phyloP scores from a whole-genome alignment of 169 alveolate genomes.

The Eimeria necatrix region DNA sequence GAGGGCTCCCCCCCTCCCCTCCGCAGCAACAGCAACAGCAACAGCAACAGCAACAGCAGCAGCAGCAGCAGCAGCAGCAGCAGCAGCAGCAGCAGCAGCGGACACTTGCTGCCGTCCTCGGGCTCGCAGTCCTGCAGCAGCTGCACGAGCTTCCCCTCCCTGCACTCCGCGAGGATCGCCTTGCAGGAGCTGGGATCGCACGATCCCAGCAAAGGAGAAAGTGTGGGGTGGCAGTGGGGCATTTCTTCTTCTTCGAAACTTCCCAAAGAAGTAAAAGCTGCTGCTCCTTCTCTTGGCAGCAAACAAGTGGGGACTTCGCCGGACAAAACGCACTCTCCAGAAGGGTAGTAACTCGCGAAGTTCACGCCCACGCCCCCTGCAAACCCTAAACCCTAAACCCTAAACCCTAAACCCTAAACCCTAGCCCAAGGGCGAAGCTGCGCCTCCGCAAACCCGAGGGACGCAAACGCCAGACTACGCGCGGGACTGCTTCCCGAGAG shows the following conservation, averaged over 20 bases:
- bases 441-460: too few species aligned
- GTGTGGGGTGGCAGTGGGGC: conserved; percentile 6
- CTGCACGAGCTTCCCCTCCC: background rate
- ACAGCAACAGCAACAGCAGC: background rate
- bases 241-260: conserved; percentile 14
- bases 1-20: too few species aligned
- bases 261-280: conserved; percentile 71
- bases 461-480: too few species aligned
- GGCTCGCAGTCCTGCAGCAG: background rate
- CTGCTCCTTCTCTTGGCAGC: conserved; percentile 29
- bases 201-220: background rate
- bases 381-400: background rate
- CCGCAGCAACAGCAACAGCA: background rate
- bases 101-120: background rate
- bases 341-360: conserved; percentile 47
- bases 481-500: too few species aligned
- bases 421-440: background rate
- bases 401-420: background rate
- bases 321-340: background rate
- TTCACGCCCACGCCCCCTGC: conserved; percentile 80
- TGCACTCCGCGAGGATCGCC: background rate
- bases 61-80: too few species aligned
- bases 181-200: conserved; percentile 33
- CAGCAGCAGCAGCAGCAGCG: too few species aligned
- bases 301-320: conserved; percentile 60